These are phyloP conservation scores for Phytophthora sojae DNA, from an alignment of 352 stramenopile species.

Conservation along the genomic window DNA sequence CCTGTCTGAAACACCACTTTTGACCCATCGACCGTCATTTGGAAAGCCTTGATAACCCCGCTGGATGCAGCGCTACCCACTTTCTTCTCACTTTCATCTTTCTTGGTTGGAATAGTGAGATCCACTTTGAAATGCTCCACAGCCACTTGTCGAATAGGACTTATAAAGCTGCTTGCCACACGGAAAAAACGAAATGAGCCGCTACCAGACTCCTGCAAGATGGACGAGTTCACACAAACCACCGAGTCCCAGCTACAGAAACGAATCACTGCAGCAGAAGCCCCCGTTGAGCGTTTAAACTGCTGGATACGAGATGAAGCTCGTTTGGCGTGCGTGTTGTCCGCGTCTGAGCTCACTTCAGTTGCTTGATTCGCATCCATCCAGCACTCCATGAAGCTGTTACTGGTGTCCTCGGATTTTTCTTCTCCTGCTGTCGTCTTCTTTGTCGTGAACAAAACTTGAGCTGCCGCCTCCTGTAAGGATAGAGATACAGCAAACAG, in stretches of 20 bases:
- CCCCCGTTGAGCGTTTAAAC: conserved; percentile 17
- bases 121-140: conserved; percentile 9
- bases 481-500: not conserved
- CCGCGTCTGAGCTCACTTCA: not conserved
- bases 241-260: conserved; percentile 37
- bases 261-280: conserved; percentile 5
- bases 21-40: conserved; percentile 18
- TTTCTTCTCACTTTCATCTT: not conserved
- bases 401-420: not conserved
- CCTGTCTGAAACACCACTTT: conserved; percentile 24
- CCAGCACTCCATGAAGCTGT: conserved; percentile 18
- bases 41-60: conserved; percentile 20
- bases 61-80: conserved; percentile 1
- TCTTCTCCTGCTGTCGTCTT: not conserved
- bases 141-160: conserved; percentile 23
- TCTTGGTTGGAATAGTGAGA: not conserved
- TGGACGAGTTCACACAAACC: conserved; percentile 31
- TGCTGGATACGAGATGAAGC: conserved; percentile 7
- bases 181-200: conserved; percentile 37
- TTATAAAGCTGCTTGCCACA: conserved; percentile 15
- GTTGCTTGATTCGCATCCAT: conserved; percentile 3
- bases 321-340: not conserved
- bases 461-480: conserved; percentile 3
- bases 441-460: conserved; percentile 25
- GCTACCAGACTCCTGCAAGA: conserved; percentile 30